Conservation (phyloP, 2,329 filamentous ascomycete genomes). For the Periconia sp. region DNA sequence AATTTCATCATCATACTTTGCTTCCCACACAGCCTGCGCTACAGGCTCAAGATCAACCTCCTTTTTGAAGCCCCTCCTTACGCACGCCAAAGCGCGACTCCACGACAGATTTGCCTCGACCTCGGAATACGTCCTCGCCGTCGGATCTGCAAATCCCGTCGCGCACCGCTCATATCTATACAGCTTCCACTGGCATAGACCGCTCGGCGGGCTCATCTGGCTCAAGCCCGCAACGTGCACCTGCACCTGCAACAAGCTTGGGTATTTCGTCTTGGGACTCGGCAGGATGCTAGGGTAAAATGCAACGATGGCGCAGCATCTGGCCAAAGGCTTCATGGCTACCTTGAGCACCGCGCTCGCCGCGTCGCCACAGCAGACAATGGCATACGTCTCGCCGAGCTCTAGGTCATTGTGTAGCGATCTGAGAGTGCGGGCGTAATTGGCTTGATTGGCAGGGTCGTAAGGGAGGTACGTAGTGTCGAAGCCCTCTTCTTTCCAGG, state of each 20-base stretch:
- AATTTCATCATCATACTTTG: conserved; percentile 40
- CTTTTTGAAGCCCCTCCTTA: conserved; percentile 46
- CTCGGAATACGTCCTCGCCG: conserved; percentile 46
- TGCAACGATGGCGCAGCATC: conserved; percentile 48
- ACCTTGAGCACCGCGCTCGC: conserved; percentile 48
- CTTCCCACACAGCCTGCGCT: conserved; percentile 40
- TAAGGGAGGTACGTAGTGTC: conserved; percentile 48
- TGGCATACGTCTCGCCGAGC: conserved; percentile 43
- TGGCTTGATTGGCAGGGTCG: conserved; percentile 26
- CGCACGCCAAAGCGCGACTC: conserved; percentile 47
- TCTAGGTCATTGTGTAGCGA: conserved; percentile 48
- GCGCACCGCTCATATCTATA: conserved; percentile 48
- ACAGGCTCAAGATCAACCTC: conserved; percentile 42
- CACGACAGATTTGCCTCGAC: conserved; percentile 50
- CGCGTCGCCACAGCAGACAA: conserved; percentile 50
- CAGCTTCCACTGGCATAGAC: conserved; percentile 45
- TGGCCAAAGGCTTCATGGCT: conserved; percentile 49
- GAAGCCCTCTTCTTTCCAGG: conserved; percentile 53
- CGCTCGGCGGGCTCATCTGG: conserved; percentile 31
- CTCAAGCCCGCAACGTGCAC: conserved; percentile 50
- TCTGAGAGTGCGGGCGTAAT: conserved; percentile 41
- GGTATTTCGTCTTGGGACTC: conserved; percentile 45
- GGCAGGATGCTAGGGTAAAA: conserved; percentile 52
- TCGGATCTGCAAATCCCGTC: conserved; percentile 52
- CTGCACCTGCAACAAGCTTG: conserved; percentile 43